Evolutionary conservation across 768 basidiomycete genomes (phyloP), one percentile per base, ranked within the genome.

Genomic region (Trametes gibbosa): DNA sequence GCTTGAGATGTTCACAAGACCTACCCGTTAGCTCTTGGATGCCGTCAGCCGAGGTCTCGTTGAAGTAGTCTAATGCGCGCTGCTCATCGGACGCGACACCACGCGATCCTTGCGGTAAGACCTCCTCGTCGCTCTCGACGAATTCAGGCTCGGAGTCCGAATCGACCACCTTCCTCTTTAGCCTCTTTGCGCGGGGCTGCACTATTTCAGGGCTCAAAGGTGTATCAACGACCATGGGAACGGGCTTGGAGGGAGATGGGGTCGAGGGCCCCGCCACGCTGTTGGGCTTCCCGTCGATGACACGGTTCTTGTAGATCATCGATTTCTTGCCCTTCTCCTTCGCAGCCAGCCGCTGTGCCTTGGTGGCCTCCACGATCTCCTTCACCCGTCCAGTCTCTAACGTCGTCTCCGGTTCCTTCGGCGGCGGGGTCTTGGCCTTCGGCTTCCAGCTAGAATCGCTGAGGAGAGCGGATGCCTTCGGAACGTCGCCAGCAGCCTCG

Each of bases 311-410:
- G 64, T 92, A 92, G 50, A 92, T 92, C 70, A 84, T 79, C n/a
- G 90, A 92, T 67, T 83, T 87, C 72, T 88, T 91, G 21, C 85
- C 89, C 71, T 89, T 86, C 73, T 90, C 89, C 68, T 79, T 85
- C 58, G 77, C 78, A 34, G 87, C 84, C 19, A 79, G 82, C 59
- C 86, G 79, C 62, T 78, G 82, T 1, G 86, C 87, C 64, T 84
- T 84, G 40, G 77, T 80, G n/a, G 85, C 87, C 61, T 90, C 87
- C 39, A 90, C 88, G 24, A 90, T 69, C 68, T 89, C 89, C 58
- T 79, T 83, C 32, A 90, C 86, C 45, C 87, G 78, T 29, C 89
- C 89, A 5, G 79, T 74, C 49, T 66, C 72, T 3, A 56, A 39
- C 0, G 75, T 24, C 12, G 68, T 49, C 7, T 61, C 43, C 1